Evolutionary conservation across 176 grass and related monocot species (phyloP), one percentile per base, ranked within the genome.

Genomic region (Ensete ventricosum): DNA sequence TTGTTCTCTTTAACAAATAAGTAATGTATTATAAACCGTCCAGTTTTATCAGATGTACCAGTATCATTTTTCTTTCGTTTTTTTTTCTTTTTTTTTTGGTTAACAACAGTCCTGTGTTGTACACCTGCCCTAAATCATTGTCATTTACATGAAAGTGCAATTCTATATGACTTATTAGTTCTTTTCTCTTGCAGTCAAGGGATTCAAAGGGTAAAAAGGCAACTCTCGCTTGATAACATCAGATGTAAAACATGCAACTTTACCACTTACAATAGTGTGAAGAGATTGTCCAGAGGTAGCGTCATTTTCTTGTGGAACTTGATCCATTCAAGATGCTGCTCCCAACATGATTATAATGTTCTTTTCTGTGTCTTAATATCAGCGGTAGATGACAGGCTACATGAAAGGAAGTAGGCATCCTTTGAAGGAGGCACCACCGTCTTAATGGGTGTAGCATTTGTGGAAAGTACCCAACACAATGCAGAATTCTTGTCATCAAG

Each of bases 181-280:
- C 50, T 65, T 26, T 64, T 64, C 9, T 77, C 1, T 49, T 85
- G 51, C 94, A 97, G 94, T 83, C 83, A 79, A 93, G 87, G 50
- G 94, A 93, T 68, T 84, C 77, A 0, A 97, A 97, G 85, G 94
- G 94, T 53, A 97, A 97, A 88, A 90, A 85, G 76, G 94, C 91
- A 53, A 93, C 94, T 1, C 50, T 93, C 59, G 90, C 94, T 80
- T 97, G 90, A 97, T 29, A 50, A 50, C 67, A 69, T 14, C 34
- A 69, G 43, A 52, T 17, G 16, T 50, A 43, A 50, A 60, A 52
- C 48, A 68, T 48, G 12, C 5, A 48, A 48, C 8, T 68, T 8
- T n/a, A 5, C 1, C 7, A 59, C 55, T 19, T 59, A 14, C 55
- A 8, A n/a, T 59, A 59, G 16, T 16, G n/a, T n/a, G 8, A 17